Base-by-base conservation (phyloP, 352 stramenopile species). In the Pythium angustatum region DNA sequence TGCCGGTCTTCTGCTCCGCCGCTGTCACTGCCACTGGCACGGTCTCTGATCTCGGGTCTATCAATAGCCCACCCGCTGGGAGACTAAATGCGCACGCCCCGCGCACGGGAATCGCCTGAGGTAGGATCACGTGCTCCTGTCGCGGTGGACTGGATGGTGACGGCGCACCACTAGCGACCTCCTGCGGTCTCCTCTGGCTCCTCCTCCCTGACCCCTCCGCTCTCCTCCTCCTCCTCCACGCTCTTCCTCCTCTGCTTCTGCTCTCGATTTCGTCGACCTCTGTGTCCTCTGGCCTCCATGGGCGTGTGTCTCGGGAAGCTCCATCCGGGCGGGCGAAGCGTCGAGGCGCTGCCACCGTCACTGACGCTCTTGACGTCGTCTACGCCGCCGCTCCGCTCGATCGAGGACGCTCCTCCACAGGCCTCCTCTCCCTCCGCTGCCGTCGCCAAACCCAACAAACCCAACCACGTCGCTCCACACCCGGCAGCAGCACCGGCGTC, bases 261-360 rank as follows among this genome's bases (percentile, higher is more conserved):
- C n/a, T n/a, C n/a, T n/a, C n/a, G n/a, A n/a, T n/a, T n/a, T n/a
- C n/a, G n/a, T n/a, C n/a, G n/a, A n/a, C n/a, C n/a, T n/a, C n/a
- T n/a, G n/a, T n/a, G n/a, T n/a, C n/a, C n/a, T n/a, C 26, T 30
- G 49, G 49, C 51, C n/a, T 3, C 19, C 43, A 69, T 69, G 62
- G 62, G 62, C 43, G 54, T 69, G 41, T 69, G 62, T 47, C 62
- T 69, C 54, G 54, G 62, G 45, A 69, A 69, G 54, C 53, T 69
- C 38, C 41, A 54, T 27, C 28, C 43, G 21, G 38, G 43, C 26
- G 47, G 26, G 40, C 51, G 50, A 33, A 45, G 36, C 59, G 48
- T 60, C 50, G 41, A 59, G n/a, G 40, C 40, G 27, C 27, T 58
- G 26, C 36, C 34, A 2, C 31, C 22, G n/a, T n/a, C n/a, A n/a